A percentile compares a stretch with the other conserved stretches of the same genome.
phyloP scores from a whole-genome alignment of 164 flowering plant genomes.

The Magnolia kwangsiensis region DNA sequence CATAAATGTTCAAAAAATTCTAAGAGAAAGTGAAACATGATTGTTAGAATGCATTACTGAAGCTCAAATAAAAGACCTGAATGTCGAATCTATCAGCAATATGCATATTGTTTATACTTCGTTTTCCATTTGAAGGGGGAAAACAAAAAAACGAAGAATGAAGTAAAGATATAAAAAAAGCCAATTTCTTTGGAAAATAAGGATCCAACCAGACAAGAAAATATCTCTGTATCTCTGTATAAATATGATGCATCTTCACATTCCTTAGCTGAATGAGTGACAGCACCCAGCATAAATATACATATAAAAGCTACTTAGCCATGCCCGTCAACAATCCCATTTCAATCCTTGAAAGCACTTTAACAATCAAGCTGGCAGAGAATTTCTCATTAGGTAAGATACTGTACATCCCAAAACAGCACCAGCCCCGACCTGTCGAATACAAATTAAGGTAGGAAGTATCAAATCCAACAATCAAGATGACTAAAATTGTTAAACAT shows the following conservation, averaged over 20 bases:
- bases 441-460: background rate
- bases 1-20: too few species aligned
- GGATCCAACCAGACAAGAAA: background rate
- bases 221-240: background rate
- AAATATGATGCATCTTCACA: background rate
- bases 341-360: constrained; percentile 10
- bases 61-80: too few species aligned
- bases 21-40: too few species aligned
- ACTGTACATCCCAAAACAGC: constrained; percentile 61
- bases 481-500: background rate
- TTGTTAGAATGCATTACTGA: too few species aligned
- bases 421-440: constrained; percentile 71
- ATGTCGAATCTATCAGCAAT: too few species aligned
- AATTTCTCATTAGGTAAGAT: constrained; percentile 43
- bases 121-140: too few species aligned
- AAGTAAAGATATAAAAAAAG: too few species aligned
- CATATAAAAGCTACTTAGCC: background rate
- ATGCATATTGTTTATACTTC: too few species aligned
- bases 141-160: too few species aligned
- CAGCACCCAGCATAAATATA: background rate
- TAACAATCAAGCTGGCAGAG: constrained; percentile 11
- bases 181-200: too few species aligned
- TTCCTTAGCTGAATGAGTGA: background rate
- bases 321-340: background rate
- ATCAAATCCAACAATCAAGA: background rate